Base-by-base conservation (phyloP, 1,284 basidiomycete genomes). In the Trametes sp. region DNA sequence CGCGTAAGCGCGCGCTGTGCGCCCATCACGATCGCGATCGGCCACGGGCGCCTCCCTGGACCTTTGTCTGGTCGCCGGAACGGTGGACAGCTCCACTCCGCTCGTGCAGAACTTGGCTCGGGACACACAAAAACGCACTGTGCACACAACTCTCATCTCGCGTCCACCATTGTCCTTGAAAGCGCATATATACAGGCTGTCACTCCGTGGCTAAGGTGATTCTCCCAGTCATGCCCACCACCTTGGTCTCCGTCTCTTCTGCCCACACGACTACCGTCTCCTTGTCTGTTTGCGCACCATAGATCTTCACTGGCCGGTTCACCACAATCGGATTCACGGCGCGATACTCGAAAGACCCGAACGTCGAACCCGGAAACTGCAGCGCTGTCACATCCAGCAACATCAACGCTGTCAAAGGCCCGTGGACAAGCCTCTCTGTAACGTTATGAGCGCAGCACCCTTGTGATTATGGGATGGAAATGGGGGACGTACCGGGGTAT, bases 361-460 rank as follows among this genome's bases (percentile, higher is more conserved):
- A 72, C 21, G 76, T 70, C 6, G 77, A 73, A 11, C 76, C 72
- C 1, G 85, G 84, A 49, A 80, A 75, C 51, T 85, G 74, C 65
- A 84, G 79, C 11, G 79, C 74, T 28, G 85, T 79, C 0, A 83
- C 77, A 71, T 94, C 92, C 45, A 94, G 78, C 6, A 94, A 78
- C 83, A 94, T 86, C 52, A 92, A 80, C 0, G 93, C 90, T 1
- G 88, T 94, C 49, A 95, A 77, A 24, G 93, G 93, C 0, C 90
- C 93, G 72, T 95, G 93, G 8, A 95, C 90, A 16, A 95, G 82
- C 16, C 91, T 86, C 75, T 93, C 92, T 87, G 74, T n/a, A 19
- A n/a, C 4, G 9, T 19, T 9, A 29, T 46, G 31, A 38, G 31
- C 24, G 29, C 41, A 33, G 44, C 54, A 28, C 45, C 46, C n/a